Conservation (phyloP, 768 basidiomycete genomes). For the Amanita inopinata region DNA sequence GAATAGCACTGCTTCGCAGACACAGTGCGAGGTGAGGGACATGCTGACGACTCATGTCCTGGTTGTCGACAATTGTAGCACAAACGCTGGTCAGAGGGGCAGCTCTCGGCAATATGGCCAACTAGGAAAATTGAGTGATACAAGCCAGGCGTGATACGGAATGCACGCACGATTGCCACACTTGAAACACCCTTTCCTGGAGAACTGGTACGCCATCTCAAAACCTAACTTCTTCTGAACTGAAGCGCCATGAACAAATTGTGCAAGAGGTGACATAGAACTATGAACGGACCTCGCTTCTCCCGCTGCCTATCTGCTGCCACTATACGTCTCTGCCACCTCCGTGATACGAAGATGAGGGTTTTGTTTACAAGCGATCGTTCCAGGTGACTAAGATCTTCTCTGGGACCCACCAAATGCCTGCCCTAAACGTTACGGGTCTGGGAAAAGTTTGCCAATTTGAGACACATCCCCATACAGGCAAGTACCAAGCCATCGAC, state of each 20-base stretch:
- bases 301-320: slow-evolving; percentile 69
- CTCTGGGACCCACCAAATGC: background rate
- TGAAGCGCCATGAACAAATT: background rate
- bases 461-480: no score
- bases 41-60: slow-evolving; percentile 87
- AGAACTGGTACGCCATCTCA: slow-evolving; percentile 75
- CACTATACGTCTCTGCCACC: slow-evolving; percentile 57
- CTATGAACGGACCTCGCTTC: slow-evolving; percentile 30
- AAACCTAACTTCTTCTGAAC: slow-evolving; percentile 16
- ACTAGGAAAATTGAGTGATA: slow-evolving; percentile 34
- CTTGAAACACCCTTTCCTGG: slow-evolving; percentile 87
- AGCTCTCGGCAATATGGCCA: slow-evolving; percentile 90
- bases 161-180: slow-evolving; percentile 76
- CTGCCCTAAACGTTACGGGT: slow-evolving; percentile 5
- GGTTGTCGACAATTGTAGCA: slow-evolving; percentile 94
- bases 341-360: slow-evolving; percentile 49
- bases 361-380: slow-evolving; percentile 29
- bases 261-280: background rate
- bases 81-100: slow-evolving; percentile 77
- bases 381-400: slow-evolving; percentile 4
- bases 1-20: slow-evolving; percentile 88
- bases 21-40: slow-evolving; percentile 74
- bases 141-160: slow-evolving; percentile 8
- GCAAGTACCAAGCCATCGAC: no score
- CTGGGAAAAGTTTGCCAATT: background rate